Evolutionary conservation across 805 yeast genomes (phyloP), one percentile per base, ranked within the genome.

Genomic region (Hanseniaspora hatyaiensis): DNA sequence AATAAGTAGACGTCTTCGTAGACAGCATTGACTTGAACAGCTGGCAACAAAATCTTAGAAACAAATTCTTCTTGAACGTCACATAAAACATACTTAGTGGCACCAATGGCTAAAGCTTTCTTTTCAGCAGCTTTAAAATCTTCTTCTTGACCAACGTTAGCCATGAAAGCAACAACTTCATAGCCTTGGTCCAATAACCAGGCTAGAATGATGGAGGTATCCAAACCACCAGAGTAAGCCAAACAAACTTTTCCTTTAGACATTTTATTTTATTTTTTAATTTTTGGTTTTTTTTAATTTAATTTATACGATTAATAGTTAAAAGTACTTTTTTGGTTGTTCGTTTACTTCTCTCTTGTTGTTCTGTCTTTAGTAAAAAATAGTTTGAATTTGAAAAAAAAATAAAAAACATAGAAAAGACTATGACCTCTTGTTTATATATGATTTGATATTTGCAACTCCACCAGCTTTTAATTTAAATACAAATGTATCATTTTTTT

Each of bases 221-320:
- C 98, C 60, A 92, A 77, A 72, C 98, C 98, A 61, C 98, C 98
- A 44, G 97, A 92, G 73, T 92, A 92, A 49, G 98, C 98, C 66
- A 92, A 78, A 77, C 98, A 92, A 66, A 92, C 98, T 72, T 89
- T 89, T 64, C 98, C 98, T 69, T 92, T 89, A 44, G 95, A 81
- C 96, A 88, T 88, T 3, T 23, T 20, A 19, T 23, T 24, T 16
- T 12, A 28, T 48, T 37, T 28, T 2, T 20, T 23, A 2, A 18
- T 19, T 40, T 19, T 4, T 37, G 11, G 6, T 26, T 9, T 34
- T 30, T 30, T 31, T 28, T 34, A 20, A 19, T 8, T 4, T 33
- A 32, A 2, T 31, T 4, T 30, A 28, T 40, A 13, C 16, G 18
- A 11, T 8, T 34, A 20, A 6, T 33, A 28, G 11, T 26, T n/a